These are phyloP conservation scores for Pythium volutum DNA, from an alignment of 352 stramenopile species.

Conservation along the genomic window DNA sequence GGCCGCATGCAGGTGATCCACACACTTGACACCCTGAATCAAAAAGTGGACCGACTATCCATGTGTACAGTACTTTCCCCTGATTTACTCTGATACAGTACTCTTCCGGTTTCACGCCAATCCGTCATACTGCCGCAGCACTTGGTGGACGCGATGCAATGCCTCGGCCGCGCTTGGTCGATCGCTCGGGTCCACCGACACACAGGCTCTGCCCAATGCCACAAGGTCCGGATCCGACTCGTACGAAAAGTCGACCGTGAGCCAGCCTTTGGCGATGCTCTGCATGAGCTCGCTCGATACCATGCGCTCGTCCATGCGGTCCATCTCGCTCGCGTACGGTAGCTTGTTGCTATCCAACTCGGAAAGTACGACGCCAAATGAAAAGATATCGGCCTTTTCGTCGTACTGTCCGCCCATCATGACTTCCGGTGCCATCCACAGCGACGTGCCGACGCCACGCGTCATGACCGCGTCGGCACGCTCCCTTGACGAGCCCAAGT, in stretches of 20 bases:
- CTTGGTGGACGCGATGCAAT: neutral
- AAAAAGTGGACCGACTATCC: neutral
- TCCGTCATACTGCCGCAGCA: neutral
- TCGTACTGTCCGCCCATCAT: constrained; percentile 1
- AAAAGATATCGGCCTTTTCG: constrained; percentile 1
- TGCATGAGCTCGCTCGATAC: neutral
- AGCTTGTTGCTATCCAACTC: constrained; percentile 2
- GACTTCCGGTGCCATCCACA: constrained; percentile 16
- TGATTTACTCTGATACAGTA: too few species aligned
- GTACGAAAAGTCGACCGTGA: constrained; percentile 14
- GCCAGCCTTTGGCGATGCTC: neutral
- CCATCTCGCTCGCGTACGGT: constrained; percentile 17
- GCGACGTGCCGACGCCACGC: constrained; percentile 3
- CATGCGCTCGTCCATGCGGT: neutral
- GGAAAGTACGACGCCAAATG: constrained; percentile 7
- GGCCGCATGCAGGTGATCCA: neutral
- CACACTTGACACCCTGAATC: neutral
- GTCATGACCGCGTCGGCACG: constrained; percentile 3
- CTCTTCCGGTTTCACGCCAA: neutral
- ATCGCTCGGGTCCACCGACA: constrained; percentile 1
- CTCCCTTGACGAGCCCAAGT: constrained; percentile 7
- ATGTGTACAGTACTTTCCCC: too few species aligned
- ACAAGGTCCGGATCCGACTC: neutral
- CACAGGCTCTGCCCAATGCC: neutral
- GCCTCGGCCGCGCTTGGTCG: neutral